Evolutionary conservation across 2,329 filamentous ascomycete species (phyloP).

Genomic region (Fonsecaea pugnacius): DNA sequence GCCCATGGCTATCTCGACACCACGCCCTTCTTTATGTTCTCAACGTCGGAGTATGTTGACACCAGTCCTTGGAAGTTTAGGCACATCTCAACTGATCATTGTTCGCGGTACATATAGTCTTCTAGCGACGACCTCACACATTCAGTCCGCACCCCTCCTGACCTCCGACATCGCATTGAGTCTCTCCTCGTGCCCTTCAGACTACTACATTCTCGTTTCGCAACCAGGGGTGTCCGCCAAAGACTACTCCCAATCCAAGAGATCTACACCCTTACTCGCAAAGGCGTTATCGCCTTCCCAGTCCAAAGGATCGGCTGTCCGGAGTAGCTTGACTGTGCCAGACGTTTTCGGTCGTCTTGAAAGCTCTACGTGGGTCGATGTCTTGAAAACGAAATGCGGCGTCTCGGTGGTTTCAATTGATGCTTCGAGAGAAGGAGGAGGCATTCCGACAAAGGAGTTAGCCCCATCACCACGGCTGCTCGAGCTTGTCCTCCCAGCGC

Average conservation of each 20-base stretch:
- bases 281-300: slow-evolving; percentile 24
- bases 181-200: slow-evolving; percentile 71
- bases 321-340: slow-evolving; percentile 57
- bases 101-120: slow-evolving; percentile 35
- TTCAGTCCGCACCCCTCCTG: slow-evolving; percentile 52
- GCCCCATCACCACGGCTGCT: slow-evolving; percentile 44
- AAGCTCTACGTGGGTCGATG: slow-evolving; percentile 46
- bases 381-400: slow-evolving; percentile 55
- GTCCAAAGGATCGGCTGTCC: slow-evolving; percentile 42
- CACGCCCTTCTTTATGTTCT: slow-evolving; percentile 87
- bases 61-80: slow-evolving; percentile 16
- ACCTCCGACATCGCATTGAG: slow-evolving; percentile 48
- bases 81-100: slow-evolving; percentile 13
- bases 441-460: slow-evolving; percentile 33
- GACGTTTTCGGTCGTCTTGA: slow-evolving; percentile 60
- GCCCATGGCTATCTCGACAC: slow-evolving; percentile 60
- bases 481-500: slow-evolving; percentile 51
- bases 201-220: slow-evolving; percentile 75
- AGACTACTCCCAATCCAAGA: slow-evolving; percentile 63
- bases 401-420: slow-evolving; percentile 51
- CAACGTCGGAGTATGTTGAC: slow-evolving; percentile 71
- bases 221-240: slow-evolving; percentile 74
- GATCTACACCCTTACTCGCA: slow-evolving; percentile 55
- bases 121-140: slow-evolving; percentile 46
- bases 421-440: slow-evolving; percentile 40